A percentile compares a stretch with the other conserved stretches of the same genome.
Conservation (phyloP, 306 rosid genomes). For the Dalbergia cultrata region DNA sequence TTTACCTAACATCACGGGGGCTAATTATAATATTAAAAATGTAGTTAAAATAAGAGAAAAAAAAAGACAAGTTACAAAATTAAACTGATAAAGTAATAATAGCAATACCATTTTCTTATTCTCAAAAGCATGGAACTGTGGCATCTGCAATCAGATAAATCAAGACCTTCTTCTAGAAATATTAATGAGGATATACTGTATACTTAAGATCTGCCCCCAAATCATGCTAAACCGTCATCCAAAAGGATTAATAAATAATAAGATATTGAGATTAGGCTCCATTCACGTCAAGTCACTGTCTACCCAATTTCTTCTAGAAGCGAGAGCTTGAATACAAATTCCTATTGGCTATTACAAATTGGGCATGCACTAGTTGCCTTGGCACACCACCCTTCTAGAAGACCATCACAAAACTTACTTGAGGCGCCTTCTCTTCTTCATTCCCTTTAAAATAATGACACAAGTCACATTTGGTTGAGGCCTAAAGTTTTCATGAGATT, state of each 20-base stretch:
- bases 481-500: background rate
- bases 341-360: background rate
- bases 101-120: background rate
- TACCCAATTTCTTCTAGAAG: slow-evolving; percentile 47
- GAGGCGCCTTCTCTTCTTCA: background rate
- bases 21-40: too few species aligned
- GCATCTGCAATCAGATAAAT: background rate
- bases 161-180: background rate
- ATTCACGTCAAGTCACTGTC: background rate
- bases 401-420: slow-evolving; percentile 22
- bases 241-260: too few species aligned
- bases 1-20: too few species aligned
- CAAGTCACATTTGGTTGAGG: slow-evolving; percentile 7
- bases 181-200: background rate
- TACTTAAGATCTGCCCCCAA: background rate
- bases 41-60: background rate
- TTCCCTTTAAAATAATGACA: background rate
- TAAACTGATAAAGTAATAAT: background rate
- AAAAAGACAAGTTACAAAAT: background rate
- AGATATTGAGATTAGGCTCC: background rate
- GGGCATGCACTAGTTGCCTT: slow-evolving; percentile 14
- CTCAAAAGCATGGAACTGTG: background rate
- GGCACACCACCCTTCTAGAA: slow-evolving; percentile 56
- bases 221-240: background rate
- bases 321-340: background rate